phyloP scores from a whole-genome alignment of 306 rosid species.

The Glycyrrhiza uralensis region DNA sequence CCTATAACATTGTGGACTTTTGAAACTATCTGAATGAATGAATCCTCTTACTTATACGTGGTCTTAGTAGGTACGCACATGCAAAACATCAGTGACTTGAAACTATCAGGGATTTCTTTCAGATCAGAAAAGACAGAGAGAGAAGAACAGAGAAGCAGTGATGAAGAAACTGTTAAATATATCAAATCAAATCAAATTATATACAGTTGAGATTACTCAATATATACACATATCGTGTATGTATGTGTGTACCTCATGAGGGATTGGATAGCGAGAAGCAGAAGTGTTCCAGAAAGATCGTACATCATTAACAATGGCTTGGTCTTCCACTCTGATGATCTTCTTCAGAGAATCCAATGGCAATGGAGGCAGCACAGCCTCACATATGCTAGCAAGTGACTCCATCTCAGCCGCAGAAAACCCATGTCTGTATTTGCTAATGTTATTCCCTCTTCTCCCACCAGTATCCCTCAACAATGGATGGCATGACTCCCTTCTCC shows the following conservation, averaged over 20 bases:
- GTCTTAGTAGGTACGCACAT: not conserved
- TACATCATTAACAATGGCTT: not conserved
- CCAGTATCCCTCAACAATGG: constrained; percentile 65
- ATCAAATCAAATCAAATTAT: no score
- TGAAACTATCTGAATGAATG: not conserved
- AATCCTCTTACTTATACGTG: not conserved
- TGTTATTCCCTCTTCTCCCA: constrained; percentile 40
- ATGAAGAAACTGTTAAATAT: not conserved
- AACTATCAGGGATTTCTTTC: not conserved
- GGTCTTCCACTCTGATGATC: not conserved
- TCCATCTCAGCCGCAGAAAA: constrained; percentile 57
- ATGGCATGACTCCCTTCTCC: constrained; percentile 51
- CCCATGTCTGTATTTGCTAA: constrained; percentile 50
- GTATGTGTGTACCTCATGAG: constrained; percentile 41
- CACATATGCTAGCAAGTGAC: constrained; percentile 60
- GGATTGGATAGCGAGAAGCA: constrained; percentile 55
- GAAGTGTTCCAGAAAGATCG: constrained; percentile 48
- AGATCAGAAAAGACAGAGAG: not conserved
- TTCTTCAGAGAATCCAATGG: constrained; percentile 30
- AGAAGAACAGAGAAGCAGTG: not conserved
- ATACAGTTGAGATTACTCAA: no score
- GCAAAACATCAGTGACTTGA: no score
- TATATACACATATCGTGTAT: no score
- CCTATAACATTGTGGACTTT: not conserved
- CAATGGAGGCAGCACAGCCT: constrained; percentile 61